phyloP scores from a whole-genome alignment of 1,139 yeast genomes.

The Diutina scorzettiae region DNA sequence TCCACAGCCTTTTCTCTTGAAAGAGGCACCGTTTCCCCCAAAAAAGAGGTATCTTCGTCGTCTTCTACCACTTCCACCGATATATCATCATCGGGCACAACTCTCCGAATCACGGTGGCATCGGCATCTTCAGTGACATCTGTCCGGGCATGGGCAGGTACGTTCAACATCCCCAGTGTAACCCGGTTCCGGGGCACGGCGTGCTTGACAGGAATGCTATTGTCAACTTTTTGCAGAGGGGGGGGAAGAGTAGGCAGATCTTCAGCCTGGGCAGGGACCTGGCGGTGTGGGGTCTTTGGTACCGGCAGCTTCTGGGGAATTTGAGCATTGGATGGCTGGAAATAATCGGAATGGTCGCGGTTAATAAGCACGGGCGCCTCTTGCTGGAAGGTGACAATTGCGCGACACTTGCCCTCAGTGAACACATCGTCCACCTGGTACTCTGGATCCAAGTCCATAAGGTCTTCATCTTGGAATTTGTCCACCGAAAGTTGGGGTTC shows the following conservation, averaged over 20 bases:
- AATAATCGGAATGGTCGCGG: not conserved
- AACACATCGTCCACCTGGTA: constrained; percentile 2
- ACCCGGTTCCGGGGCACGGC: not conserved
- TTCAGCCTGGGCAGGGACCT: not conserved
- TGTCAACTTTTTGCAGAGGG: not conserved
- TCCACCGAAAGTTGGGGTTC: not conserved
- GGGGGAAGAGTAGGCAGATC: constrained; percentile 4
- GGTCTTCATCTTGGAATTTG: not conserved
- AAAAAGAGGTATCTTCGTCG: not conserved
- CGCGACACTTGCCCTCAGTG: not conserved
- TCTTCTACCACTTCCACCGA: not conserved
- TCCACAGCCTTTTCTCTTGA: not conserved
- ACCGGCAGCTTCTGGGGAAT: constrained; percentile 4
- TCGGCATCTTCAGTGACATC: not conserved
- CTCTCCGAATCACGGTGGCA: not conserved
- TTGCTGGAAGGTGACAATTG: not conserved
- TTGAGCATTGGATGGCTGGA: not conserved
- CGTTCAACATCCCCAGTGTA: constrained; percentile 4
- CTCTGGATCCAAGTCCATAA: constrained; percentile 3
- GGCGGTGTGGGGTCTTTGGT: not conserved
- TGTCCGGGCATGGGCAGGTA: not conserved
- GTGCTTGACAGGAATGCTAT: not conserved
- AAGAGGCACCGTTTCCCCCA: not conserved
- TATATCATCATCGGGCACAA: not conserved
- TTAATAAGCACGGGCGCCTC: not conserved